Conservation (phyloP, 2,329 filamentous ascomycete genomes). For the Ascochyta fabae region DNA sequence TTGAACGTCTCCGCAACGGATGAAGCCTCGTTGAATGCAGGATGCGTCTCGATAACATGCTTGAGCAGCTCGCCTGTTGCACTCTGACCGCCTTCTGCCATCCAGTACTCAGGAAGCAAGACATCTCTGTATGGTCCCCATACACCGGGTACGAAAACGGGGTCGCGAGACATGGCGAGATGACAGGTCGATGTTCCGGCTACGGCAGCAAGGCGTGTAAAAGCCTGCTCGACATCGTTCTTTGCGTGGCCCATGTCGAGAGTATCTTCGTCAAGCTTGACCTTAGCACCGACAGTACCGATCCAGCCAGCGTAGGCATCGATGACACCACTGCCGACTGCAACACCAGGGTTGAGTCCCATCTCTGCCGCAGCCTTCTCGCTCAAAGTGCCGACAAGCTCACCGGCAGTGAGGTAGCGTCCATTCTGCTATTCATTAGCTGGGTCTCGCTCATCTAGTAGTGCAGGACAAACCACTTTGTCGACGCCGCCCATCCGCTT, state of each 20-base stretch:
- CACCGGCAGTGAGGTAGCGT: slow-evolving; percentile 87
- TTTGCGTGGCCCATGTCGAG: slow-evolving; percentile 71
- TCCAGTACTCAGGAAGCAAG: slow-evolving; percentile 89
- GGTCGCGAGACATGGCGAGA: slow-evolving; percentile 89
- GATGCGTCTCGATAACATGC: slow-evolving; percentile 93
- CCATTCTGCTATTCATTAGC: slow-evolving; percentile 75
- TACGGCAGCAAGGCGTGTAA: slow-evolving; percentile 89
- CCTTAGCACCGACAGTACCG: slow-evolving; percentile 96
- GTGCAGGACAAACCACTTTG: slow-evolving; percentile 76
- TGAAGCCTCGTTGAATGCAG: slow-evolving; percentile 80
- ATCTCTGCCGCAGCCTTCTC: slow-evolving; percentile 83
- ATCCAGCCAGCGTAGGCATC: slow-evolving; percentile 99
- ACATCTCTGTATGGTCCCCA: slow-evolving; percentile 98
- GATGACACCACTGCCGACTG: slow-evolving; percentile 94
- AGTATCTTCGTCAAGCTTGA: slow-evolving; percentile 72
- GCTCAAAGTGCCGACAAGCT: slow-evolving; percentile 84
- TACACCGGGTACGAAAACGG: slow-evolving; percentile 92
- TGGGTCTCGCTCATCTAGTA: slow-evolving; percentile 24
- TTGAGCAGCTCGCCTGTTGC: slow-evolving; percentile 94
- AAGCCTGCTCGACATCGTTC: slow-evolving; percentile 91
- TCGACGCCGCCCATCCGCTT: slow-evolving; percentile 93
- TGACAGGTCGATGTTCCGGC: slow-evolving; percentile 98
- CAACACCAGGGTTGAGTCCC: slow-evolving; percentile 84
- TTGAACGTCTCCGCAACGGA: slow-evolving; percentile 82
- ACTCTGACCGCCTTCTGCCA: slow-evolving; percentile 96